Conservation (phyloP, 202 grass and related monocot genomes). For the Schoenoplectus tabernaemontani region DNA sequence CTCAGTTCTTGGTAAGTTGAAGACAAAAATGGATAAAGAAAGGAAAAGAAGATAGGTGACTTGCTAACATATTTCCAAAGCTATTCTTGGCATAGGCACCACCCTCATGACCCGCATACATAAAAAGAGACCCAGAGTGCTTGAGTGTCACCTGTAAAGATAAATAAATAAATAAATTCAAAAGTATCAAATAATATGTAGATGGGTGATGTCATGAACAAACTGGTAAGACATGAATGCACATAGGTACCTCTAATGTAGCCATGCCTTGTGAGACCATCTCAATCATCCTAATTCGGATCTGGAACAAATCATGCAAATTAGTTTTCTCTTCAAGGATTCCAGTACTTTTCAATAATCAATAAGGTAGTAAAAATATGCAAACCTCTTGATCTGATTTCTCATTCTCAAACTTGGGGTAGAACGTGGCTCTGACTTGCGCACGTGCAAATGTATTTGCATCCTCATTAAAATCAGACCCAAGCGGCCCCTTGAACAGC, state of each 20-base stretch:
- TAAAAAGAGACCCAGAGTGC: conserved; percentile 93
- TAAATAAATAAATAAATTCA: conserved; percentile 16
- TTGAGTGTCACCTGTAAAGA: conserved; percentile 67
- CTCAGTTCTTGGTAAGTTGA: conserved; percentile 14
- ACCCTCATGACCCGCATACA: conserved; percentile 84
- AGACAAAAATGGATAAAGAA: conserved; percentile 18
- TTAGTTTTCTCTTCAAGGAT: conserved; percentile 12
- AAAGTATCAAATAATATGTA: background rate
- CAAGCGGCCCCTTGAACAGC: conserved; percentile 46
- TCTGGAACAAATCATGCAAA: conserved; percentile 33
- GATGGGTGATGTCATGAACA: conserved; percentile 11
- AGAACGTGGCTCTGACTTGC: conserved; percentile 84
- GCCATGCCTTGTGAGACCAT: conserved; percentile 67
- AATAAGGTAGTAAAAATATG: background rate
- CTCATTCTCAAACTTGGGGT: conserved; percentile 98
- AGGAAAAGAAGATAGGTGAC: conserved; percentile 9
- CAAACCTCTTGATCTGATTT: conserved; percentile 89
- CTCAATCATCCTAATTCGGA: conserved; percentile 72
- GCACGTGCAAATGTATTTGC: conserved; percentile 53
- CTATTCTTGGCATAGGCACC: conserved; percentile 98
- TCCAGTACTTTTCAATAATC: background rate
- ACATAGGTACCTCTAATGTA: conserved; percentile 64
- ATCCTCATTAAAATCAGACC: conserved; percentile 47
- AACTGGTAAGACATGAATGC: conserved; percentile 1
- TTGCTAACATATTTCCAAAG: conserved; percentile 81